Conservation (phyloP, 371 early-diverging fungal genomes). For the Chytridium lagenaria region DNA sequence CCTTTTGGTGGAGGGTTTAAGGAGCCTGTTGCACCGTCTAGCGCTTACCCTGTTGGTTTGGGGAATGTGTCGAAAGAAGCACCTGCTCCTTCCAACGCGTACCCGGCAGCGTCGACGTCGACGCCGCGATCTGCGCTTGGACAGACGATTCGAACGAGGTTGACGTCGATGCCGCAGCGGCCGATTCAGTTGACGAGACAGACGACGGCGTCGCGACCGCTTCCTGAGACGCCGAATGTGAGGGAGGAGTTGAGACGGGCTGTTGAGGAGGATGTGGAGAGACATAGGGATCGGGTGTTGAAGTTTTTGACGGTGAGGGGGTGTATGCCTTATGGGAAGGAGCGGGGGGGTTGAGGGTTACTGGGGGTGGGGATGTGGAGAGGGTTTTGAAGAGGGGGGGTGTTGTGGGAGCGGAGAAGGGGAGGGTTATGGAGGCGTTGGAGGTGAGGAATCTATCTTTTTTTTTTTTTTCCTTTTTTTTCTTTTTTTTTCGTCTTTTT, state of each 20-base stretch:
- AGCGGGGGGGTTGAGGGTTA: not conserved
- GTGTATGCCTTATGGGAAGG: not conserved
- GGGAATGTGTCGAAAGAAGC: too few relatives aligned
- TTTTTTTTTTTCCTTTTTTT: conserved; percentile 7
- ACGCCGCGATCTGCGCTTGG: conserved; percentile 8
- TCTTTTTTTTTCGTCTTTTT: not conserved
- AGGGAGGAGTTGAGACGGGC: conserved; percentile 1
- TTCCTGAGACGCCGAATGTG: not conserved
- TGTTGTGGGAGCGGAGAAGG: not conserved
- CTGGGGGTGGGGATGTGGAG: not conserved
- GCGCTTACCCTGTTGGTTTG: too few relatives aligned
- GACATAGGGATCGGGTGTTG: conserved; percentile 14
- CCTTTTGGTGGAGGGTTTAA: too few relatives aligned
- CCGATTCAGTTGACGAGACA: not conserved
- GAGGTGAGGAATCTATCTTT: conserved; percentile 14
- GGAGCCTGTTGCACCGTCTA: too few relatives aligned
- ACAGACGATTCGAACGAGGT: not conserved
- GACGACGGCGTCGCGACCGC: not conserved
- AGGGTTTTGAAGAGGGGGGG: not conserved
- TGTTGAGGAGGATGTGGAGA: conserved; percentile 14
- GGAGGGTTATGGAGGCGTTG: conserved; percentile 15
- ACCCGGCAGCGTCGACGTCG: too few relatives aligned
- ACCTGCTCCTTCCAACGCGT: too few relatives aligned
- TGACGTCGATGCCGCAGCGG: not conserved
- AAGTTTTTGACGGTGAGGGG: conserved; percentile 12